Conservation (phyloP, 352 stramenopile species). For the Pythium sukuiense region DNA sequence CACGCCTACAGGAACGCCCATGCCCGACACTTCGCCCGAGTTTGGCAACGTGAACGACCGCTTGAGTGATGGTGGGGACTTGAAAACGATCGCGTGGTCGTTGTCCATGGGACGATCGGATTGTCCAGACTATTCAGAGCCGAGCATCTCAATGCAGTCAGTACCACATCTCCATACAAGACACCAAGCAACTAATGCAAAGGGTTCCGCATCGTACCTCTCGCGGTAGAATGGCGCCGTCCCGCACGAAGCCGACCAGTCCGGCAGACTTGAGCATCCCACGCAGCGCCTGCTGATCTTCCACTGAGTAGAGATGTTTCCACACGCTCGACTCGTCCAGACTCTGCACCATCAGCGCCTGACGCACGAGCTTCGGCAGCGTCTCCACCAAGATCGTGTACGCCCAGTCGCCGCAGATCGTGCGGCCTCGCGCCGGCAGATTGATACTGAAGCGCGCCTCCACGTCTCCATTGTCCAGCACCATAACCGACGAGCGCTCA, state of each 20-base stretch:
- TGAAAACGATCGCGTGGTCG: constrained; percentile 73
- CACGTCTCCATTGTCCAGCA: constrained; percentile 79
- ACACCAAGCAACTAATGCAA: background rate
- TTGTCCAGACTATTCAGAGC: constrained; percentile 41
- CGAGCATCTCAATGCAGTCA: background rate
- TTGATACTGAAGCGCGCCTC: constrained; percentile 95
- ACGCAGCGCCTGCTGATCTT: constrained; percentile 93
- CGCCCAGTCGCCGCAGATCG: constrained; percentile 93
- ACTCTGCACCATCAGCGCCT: constrained; percentile 74
- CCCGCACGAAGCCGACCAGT: constrained; percentile 92
- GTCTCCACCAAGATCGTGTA: constrained; percentile 91
- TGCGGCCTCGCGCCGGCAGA: constrained; percentile 91
- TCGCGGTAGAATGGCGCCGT: constrained; percentile 92
- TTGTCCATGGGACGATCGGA: constrained; percentile 52
- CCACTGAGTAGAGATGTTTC: constrained; percentile 88
- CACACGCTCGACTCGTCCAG: constrained; percentile 71
- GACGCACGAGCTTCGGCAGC: constrained; percentile 84
- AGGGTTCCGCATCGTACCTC: constrained; percentile 27
- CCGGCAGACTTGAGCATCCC: constrained; percentile 72
- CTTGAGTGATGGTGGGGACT: constrained; percentile 79
- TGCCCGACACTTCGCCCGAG: constrained; percentile 80
- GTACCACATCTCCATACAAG: background rate
- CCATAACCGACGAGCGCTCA: constrained; percentile 88
- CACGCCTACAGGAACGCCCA: constrained; percentile 94
- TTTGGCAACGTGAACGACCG: constrained; percentile 90